A percentile compares a stretch with the other conserved stretches of the same genome.
These are phyloP conservation scores for Drechslerella coelobrocha DNA, from an alignment of 2,329 filamentous ascomycete genomes.

Conservation along the genomic window DNA sequence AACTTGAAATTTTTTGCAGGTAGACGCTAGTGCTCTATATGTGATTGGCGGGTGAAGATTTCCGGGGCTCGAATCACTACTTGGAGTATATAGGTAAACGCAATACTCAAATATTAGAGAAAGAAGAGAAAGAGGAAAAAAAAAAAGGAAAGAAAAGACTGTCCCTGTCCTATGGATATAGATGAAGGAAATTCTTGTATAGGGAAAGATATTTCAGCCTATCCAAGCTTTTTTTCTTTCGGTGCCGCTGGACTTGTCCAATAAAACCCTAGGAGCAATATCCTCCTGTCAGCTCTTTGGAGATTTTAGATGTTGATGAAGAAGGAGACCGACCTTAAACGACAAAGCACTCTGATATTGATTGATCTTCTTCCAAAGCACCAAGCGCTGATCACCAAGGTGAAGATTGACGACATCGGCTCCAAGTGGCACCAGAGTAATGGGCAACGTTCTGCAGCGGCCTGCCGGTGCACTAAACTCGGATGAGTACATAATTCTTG, in stretches of 20 bases:
- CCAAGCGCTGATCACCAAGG: conserved; percentile 3
- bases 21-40: conserved; percentile 22
- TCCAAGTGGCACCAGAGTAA: conserved; percentile 35
- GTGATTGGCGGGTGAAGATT: conserved; percentile 19
- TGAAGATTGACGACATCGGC: conserved; percentile 15
- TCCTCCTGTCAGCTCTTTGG: conserved; percentile 14
- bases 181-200: conserved; percentile 35
- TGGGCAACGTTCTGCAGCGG: conserved; percentile 48
- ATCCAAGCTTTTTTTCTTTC: conserved; percentile 17
- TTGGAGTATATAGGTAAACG: conserved; percentile 10
- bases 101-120: conserved; percentile 44
- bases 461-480: conserved; percentile 50
- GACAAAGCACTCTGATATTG: conserved; percentile 20
- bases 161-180: conserved; percentile 27
- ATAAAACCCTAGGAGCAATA: conserved; percentile 21
- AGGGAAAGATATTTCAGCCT: conserved; percentile 30
- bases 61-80: conserved; percentile 11
- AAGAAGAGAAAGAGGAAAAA: conserved; percentile 16
- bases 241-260: conserved; percentile 28
- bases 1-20: conserved; percentile 34
- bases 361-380: conserved; percentile 11
- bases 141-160: conserved; percentile 29
- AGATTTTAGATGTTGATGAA: conserved; percentile 29
- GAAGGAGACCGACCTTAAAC: conserved; percentile 12
- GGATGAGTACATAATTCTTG: conserved; percentile 51